Evolutionary conservation across 805 yeast genomes (phyloP), one percentile per base, ranked within the genome.

Genomic region (Myxozyma sirexii): DNA sequence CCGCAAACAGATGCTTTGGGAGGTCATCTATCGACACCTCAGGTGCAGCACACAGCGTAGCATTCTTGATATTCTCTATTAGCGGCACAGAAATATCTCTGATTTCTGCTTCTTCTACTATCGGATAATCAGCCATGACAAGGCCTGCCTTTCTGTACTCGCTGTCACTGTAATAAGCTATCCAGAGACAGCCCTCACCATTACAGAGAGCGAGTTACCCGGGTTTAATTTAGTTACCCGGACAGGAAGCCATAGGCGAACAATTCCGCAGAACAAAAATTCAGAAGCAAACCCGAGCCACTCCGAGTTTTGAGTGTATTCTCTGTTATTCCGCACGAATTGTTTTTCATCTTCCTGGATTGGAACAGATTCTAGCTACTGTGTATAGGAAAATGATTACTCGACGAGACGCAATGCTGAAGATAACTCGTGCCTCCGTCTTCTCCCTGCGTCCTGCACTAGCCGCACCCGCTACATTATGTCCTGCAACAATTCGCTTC

Each of bases 1-100:
- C 65, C 7, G 54, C 62, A 4, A 60, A 26, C 26, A 60, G 31
- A 29, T 39, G 37, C 27, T 23, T 33, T 2, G 59, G 59, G 6
- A 56, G 17, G 4, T 52, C 49, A 10, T 27, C 24, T 3, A 35
- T 13, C 31, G 48, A 21, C 13, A 21, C 26, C 5, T 42, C 56
- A 17, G 21, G 45, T 15, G 46, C 21, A 8, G 51, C 15, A 8
- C 17, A 7, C 17, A 50, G 19, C 1, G 43, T 26, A 23, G 46
- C 21, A 12, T 2, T 1, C 26, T 50, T 50, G 24, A 26, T 8
- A 29, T 29, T 33, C 27, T 50, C 38, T 15, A 41, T 10, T 4
- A 8, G 15, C 6, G 46, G 46, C 29, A 7, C 37, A 4, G 37
- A 19, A 1, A 48, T 35, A 12, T 37, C 43, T 12, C 33, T 48